Base-by-base conservation (phyloP, 805 yeast species). In the Candida endomychidarum region DNA sequence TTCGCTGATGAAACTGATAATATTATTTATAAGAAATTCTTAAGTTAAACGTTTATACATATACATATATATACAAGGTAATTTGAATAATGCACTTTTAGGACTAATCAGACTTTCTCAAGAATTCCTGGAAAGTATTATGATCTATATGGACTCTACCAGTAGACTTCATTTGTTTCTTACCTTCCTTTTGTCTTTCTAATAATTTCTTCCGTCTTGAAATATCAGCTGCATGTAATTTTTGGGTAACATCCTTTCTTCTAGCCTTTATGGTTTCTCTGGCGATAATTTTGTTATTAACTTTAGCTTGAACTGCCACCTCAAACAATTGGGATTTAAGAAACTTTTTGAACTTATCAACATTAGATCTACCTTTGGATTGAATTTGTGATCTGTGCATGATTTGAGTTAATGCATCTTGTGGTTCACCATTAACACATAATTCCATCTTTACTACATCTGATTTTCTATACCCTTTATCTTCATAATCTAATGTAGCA, bases 401-500 rank as follows among this genome's bases (percentile, higher is more conserved):
- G 3, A 91, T 90, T 38, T 86, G 90, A 0, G 97, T 87, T 37
- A 91, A 70, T 0, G 98, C 98, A 66, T 91, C 99, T 25, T 91
- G 84, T 15, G 95, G 78, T 31, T 70, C 78, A 2, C 96, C 96
- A 58, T 91, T 93, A 4, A 91, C 96, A 41, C 91, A 69, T 32
- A 93, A 70, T 57, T 91, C 97, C 65, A 91, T 65, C 56, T 91
- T 93, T 23, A 86, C 89, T 16, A 91, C 78, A 54, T 86, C 89
- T 1, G 95, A 79, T 23, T 78, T 75, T 48, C 69, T 74, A 63
- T 89, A 91, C 0, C 98, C 99, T 4, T 84, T 81, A 56, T 91
- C 98, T 52, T 93, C 97, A 55, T 91, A 91, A 63, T 91, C 98
- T 38, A 91, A 69, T 0, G 96, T 86, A 0, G 96, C 98, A 62